Percentiles rank a stretch among this genome's conserved stretches.
These are phyloP conservation scores for Kwoniella europaea DNA, from an alignment of 768 basidiomycete species.

Conservation along the genomic window DNA sequence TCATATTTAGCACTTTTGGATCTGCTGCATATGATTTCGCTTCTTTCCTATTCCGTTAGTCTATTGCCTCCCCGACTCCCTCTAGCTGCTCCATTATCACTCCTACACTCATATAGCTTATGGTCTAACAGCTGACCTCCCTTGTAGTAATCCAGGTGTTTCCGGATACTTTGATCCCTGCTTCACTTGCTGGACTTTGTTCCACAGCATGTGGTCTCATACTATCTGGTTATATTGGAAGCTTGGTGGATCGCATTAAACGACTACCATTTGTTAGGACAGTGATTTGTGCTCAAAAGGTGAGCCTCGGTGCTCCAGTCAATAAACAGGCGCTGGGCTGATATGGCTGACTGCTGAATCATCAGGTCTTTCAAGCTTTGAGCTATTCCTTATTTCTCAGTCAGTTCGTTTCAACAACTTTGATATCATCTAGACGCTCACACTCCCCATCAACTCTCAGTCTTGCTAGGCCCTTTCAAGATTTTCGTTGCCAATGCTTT, in stretches of 20 bases:
- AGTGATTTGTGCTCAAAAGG: conserved; percentile 51
- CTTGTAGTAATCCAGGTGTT: conserved; percentile 54
- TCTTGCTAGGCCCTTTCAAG: conserved; percentile 34
- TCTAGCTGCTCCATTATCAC: not conserved
- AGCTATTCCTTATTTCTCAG: conserved; percentile 40
- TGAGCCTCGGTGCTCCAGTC: not conserved
- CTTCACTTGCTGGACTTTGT: conserved; percentile 50
- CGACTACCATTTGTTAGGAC: conserved; percentile 42
- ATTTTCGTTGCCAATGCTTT: conserved; percentile 31
- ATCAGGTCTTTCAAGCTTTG: conserved; percentile 23
- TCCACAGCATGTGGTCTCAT: conserved; percentile 44
- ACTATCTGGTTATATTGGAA: conserved; percentile 50
- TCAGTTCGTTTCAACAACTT: not conserved
- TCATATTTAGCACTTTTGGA: conserved; percentile 13
- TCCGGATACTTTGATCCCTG: conserved; percentile 52
- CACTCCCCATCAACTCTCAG: conserved; percentile 8
- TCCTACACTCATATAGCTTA: too few relatives aligned
- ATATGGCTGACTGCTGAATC: too few relatives aligned
- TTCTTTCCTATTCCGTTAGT: conserved; percentile 27
- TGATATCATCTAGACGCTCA: not conserved
- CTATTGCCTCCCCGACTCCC: not conserved
- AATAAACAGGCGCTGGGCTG: not conserved
- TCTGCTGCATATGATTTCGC: conserved; percentile 26
- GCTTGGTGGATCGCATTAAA: conserved; percentile 43
- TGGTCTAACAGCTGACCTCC: too few relatives aligned